phyloP scores from a whole-genome alignment of 2,329 filamentous ascomycete species.

The Cladosporium sp. region DNA sequence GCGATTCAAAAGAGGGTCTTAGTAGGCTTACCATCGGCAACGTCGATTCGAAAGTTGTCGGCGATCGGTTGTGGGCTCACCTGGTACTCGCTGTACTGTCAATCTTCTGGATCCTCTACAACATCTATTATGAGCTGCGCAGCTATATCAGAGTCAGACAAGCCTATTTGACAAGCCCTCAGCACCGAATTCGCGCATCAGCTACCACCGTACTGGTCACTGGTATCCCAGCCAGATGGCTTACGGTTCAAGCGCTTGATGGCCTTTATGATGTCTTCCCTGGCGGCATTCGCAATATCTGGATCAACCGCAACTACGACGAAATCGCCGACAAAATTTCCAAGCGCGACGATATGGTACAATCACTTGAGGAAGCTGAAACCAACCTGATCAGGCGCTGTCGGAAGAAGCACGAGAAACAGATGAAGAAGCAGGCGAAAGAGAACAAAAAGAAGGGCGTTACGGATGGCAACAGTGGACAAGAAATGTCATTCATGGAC shows the following conservation, averaged over 20 bases:
- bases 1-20: constrained; percentile 59
- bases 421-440: constrained; percentile 50
- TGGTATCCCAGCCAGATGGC: constrained; percentile 88
- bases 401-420: constrained; percentile 73
- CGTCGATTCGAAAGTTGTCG: constrained; percentile 59
- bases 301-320: constrained; percentile 90
- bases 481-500: constrained; percentile 30
- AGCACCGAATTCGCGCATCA: constrained; percentile 89
- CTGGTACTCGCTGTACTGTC: constrained; percentile 75
- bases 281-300: constrained; percentile 91
- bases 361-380: constrained; percentile 75
- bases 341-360: constrained; percentile 69
- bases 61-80: constrained; percentile 77
- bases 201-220: constrained; percentile 94
- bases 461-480: constrained; percentile 32
- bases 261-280: constrained; percentile 94
- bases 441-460: constrained; percentile 51
- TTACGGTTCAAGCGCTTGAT: constrained; percentile 76
- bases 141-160: constrained; percentile 93
- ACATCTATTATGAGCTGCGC: constrained; percentile 82
- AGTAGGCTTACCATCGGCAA: constrained; percentile 89
- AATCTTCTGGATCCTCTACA: constrained; percentile 79
- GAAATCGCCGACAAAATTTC: constrained; percentile 82
- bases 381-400: constrained; percentile 80
- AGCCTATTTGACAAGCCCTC: constrained; percentile 89